Conservation (phyloP, 192 early-diverging fungal genomes). For the Spizellomyces punctatus region DNA sequence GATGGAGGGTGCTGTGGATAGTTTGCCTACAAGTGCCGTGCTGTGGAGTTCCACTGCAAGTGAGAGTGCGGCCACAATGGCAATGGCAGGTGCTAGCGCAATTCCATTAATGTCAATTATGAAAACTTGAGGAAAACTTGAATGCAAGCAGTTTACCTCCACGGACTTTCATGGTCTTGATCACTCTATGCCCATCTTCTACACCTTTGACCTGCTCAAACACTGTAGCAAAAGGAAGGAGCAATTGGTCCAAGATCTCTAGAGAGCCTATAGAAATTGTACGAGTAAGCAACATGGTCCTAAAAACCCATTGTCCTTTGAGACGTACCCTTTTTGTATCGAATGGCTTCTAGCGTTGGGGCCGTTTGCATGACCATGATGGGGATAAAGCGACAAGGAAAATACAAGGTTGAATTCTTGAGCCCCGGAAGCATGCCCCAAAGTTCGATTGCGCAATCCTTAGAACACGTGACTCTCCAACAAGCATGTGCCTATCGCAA, state of each 20-base stretch:
- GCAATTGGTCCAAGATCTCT: conserved; percentile 87
- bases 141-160: conserved; percentile 38
- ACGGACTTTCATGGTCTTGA: conserved; percentile 85
- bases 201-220: conserved; percentile 69
- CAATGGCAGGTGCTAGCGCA: conserved; percentile 85
- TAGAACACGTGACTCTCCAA: too few relatives aligned
- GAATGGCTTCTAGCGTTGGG: conserved; percentile 43
- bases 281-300: not conserved
- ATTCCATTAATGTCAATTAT: not conserved
- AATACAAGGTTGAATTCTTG: not conserved
- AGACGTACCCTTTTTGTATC: conserved; percentile 31
- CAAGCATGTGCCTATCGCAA: too few relatives aligned
- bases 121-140: not conserved
- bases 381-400: not conserved
- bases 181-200: conserved; percentile 80
- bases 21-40: conserved; percentile 1
- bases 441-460: not conserved
- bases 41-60: conserved; percentile 77
- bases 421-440: too few relatives aligned
- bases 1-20: conserved; percentile 44
- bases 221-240: conserved; percentile 80
- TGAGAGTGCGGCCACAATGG: conserved; percentile 90
- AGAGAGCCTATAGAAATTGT: conserved; percentile 46
- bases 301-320: not conserved
- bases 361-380: not conserved